phyloP scores from a whole-genome alignment of 176 grass and related monocot species.

The Rhynchospora tenuis region DNA sequence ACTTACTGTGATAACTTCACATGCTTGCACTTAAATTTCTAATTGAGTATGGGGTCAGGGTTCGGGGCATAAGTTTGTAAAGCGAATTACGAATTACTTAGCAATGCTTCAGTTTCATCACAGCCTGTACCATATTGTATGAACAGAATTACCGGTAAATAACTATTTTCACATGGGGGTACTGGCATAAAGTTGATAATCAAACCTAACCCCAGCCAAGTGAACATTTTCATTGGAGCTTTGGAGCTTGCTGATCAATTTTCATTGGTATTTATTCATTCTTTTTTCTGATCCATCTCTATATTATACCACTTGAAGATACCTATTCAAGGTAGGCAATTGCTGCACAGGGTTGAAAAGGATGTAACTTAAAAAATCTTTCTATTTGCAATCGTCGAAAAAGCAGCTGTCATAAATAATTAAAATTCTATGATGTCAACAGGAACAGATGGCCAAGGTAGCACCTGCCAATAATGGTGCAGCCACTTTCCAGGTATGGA shows the following conservation, averaged over 20 bases:
- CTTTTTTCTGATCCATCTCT: background rate
- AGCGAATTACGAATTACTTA: too few relatives aligned
- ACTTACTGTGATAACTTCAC: background rate
- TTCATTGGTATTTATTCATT: background rate
- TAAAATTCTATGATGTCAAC: constrained; percentile 9
- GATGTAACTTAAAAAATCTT: background rate
- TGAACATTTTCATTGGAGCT: background rate
- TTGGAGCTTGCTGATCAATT: background rate
- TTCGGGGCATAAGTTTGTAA: background rate
- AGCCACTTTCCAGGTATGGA: constrained; percentile 48
- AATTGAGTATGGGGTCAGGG: background rate
- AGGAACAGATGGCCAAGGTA: constrained; percentile 61
- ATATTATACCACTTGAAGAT: background rate
- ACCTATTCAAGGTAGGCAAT: background rate
- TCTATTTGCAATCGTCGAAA: background rate
- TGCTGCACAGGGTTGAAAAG: background rate
- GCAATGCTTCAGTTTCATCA: background rate
- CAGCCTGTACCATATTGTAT: background rate
- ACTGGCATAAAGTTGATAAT: background rate
- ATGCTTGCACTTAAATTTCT: background rate
- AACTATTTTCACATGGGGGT: background rate
- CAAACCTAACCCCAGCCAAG: background rate
- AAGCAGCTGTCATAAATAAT: background rate
- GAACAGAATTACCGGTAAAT: background rate
- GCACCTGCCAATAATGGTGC: constrained; percentile 53